These are phyloP conservation scores for Phytopythium sindhum DNA, from an alignment of 352 stramenopile species.

Conservation along the genomic window DNA sequence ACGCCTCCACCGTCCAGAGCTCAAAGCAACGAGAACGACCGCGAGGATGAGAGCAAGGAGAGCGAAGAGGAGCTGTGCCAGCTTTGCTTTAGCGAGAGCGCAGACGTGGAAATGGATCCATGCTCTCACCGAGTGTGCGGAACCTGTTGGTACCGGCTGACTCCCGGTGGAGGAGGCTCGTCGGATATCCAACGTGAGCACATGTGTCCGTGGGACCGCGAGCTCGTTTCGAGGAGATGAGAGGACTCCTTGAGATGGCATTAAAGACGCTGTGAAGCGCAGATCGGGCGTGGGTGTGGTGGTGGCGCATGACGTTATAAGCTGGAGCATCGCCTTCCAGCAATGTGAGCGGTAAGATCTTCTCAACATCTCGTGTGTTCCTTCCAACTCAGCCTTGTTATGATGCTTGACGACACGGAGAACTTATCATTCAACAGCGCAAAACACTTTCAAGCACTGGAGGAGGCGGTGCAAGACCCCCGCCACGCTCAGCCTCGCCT, in stretches of 20 bases:
- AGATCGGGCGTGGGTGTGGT: neutral
- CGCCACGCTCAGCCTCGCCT: too few relatives aligned
- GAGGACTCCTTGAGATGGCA: neutral
- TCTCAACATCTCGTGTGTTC: neutral
- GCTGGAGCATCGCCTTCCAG: neutral
- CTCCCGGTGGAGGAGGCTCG: constrained; percentile 26
- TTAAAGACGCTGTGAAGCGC: neutral
- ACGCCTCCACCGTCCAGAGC: neutral
- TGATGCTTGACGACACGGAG: too few relatives aligned
- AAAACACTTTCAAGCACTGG: too few relatives aligned
- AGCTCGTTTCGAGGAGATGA: constrained; percentile 36
- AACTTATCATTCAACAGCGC: too few relatives aligned
- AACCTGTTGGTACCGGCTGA: constrained; percentile 45
- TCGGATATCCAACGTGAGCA: constrained; percentile 10
- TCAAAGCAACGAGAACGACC: neutral
- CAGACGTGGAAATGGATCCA: constrained; percentile 51
- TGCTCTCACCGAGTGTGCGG: constrained; percentile 48
- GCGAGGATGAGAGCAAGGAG: neutral
- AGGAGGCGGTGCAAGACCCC: too few relatives aligned
- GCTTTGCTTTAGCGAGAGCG: constrained; percentile 40
- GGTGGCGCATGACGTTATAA: neutral
- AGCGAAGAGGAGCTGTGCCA: constrained; percentile 24
- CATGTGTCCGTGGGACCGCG: constrained; percentile 64
- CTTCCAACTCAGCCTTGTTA: too few relatives aligned
- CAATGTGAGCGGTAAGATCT: neutral